Percentiles rank a stretch among this genome's conserved stretches.
phyloP scores from a whole-genome alignment of 441 rosid genomes.

The Gossypium gossypioides region DNA sequence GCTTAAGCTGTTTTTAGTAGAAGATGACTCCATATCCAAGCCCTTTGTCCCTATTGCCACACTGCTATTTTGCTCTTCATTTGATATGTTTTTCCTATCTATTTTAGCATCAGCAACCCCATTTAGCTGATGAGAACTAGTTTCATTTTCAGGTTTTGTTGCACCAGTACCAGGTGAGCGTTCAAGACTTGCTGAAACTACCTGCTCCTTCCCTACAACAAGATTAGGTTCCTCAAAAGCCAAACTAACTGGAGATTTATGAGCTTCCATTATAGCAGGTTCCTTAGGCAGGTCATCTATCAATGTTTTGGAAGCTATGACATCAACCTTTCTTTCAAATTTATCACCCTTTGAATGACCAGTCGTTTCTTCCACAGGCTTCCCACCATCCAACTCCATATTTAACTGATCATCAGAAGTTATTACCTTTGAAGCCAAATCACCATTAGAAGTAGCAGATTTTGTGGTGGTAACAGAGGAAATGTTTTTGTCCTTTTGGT shows the following conservation, averaged over 20 bases:
- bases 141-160: conserved; percentile 32
- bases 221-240: conserved; percentile 29
- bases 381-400: conserved; percentile 39
- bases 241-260: conserved; percentile 21
- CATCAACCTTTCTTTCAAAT: conserved; percentile 38
- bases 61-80: conserved; percentile 34
- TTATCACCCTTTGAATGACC: conserved; percentile 28
- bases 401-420: conserved; percentile 38
- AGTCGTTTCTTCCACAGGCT: conserved; percentile 27
- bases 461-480: conserved; percentile 35
- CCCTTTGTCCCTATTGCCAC: conserved; percentile 34
- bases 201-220: conserved; percentile 35
- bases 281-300: conserved; percentile 18
- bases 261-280: conserved; percentile 27
- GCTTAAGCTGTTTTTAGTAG: conserved; percentile 41
- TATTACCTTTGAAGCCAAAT: conserved; percentile 34
- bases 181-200: conserved; percentile 32
- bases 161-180: conserved; percentile 31
- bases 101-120: conserved; percentile 31
- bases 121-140: conserved; percentile 32
- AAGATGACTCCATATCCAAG: conserved; percentile 65
- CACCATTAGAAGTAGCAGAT: conserved; percentile 52
- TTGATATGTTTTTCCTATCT: conserved; percentile 28
- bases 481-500: conserved; percentile 44
- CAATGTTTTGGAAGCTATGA: conserved; percentile 4